A percentile compares a stretch with the other conserved stretches of the same genome.
These are phyloP conservation scores for Osmanthus fragrans DNA, from an alignment of 257 asterid genomes.

Conservation along the genomic window DNA sequence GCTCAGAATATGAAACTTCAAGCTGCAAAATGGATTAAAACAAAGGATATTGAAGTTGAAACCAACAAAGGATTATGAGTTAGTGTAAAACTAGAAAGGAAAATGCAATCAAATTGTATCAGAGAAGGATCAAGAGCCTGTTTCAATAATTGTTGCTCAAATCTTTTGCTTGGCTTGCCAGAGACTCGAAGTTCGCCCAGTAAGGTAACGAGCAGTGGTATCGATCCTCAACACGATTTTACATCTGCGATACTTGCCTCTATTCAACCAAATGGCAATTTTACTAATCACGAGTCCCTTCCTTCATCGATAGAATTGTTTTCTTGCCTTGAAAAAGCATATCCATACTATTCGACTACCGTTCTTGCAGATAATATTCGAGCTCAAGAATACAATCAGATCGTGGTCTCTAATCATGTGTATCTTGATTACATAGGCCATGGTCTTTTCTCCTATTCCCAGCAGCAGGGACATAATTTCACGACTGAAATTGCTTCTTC, in stretches of 20 bases:
- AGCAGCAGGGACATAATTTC: slow-evolving; percentile 26
- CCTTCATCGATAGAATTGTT: slow-evolving; percentile 42
- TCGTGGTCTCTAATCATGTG: slow-evolving; percentile 40
- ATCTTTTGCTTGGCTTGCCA: slow-evolving; percentile 23
- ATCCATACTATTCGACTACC: slow-evolving; percentile 43
- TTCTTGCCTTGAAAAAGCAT: slow-evolving; percentile 33
- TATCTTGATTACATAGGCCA: slow-evolving; percentile 80
- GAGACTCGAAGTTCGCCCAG: slow-evolving; percentile 11
- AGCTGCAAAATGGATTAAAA: too few species aligned
- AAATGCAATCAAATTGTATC: slow-evolving; percentile 56
- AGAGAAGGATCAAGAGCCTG: slow-evolving; percentile 55
- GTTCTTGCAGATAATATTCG: slow-evolving; percentile 58
- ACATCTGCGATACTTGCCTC: slow-evolving; percentile 42
- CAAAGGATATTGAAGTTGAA: not conserved
- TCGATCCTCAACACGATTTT: slow-evolving; percentile 38
- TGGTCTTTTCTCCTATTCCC: slow-evolving; percentile 74
- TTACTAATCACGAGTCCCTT: slow-evolving; percentile 80
- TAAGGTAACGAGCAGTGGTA: slow-evolving; percentile 1
- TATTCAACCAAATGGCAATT: slow-evolving; percentile 42
- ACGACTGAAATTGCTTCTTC: slow-evolving; percentile 31
- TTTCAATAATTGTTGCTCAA: slow-evolving; percentile 43
- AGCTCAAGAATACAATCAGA: slow-evolving; percentile 55
- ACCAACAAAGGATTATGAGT: not conserved
- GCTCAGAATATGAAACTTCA: slow-evolving; percentile 2
- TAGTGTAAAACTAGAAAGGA: slow-evolving; percentile 14